Percentiles rank a stretch among this genome's conserved stretches.
Evolutionary conservation across 179 eudicot species (phyloP).

Genomic region (Vitellaria paradoxa): DNA sequence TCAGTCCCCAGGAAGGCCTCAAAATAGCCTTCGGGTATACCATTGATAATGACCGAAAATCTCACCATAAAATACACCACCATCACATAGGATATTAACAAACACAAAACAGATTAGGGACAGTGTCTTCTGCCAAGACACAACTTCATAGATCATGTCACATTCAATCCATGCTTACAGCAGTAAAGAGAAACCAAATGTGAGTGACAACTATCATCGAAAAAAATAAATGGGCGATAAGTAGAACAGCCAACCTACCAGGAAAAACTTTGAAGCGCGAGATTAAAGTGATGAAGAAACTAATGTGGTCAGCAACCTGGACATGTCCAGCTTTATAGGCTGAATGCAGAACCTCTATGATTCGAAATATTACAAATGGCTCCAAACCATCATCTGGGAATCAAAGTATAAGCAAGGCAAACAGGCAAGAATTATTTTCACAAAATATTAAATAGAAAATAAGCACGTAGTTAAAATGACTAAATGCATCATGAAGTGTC

Average conservation of each 20-base stretch:
- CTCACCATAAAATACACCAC: no score
- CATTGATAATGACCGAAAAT: no score
- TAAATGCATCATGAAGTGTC: background rate
- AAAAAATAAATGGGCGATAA: background rate
- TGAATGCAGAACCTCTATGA: constrained; percentile 73
- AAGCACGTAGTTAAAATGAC: background rate
- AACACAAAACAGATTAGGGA: background rate
- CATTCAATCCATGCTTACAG: background rate
- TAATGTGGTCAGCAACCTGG: constrained; percentile 62
- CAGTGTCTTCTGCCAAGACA: background rate
- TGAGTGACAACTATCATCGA: background rate
- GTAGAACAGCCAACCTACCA: constrained; percentile 38
- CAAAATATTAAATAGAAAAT: background rate
- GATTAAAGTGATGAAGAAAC: constrained; percentile 85
- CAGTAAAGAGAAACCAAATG: background rate
- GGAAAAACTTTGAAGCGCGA: constrained; percentile 55
- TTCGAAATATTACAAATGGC: constrained; percentile 51
- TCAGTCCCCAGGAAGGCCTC: no score
- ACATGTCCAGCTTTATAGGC: constrained; percentile 76
- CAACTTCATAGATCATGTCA: background rate
- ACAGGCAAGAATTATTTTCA: background rate
- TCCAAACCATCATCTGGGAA: constrained; percentile 74
- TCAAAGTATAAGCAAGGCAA: background rate
- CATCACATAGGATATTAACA: background rate
- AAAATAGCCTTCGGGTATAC: no score